Evolutionary conservation across 2,329 filamentous ascomycete genomes (phyloP).

Genomic region (Fusarium sp.): DNA sequence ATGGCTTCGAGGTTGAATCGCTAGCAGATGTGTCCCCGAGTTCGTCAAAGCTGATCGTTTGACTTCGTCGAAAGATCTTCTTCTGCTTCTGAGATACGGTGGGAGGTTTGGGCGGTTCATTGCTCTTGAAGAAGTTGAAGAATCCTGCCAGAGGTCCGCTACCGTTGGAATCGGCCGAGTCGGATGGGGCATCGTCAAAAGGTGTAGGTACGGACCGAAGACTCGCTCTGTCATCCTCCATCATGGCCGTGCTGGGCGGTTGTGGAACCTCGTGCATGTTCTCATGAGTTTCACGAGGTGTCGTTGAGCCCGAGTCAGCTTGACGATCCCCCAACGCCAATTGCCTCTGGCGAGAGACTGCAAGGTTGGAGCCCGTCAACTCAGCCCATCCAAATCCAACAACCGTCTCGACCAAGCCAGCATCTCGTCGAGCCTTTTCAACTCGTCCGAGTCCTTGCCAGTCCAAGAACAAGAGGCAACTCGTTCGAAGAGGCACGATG

Average conservation of each 20-base stretch:
- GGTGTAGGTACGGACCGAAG: slow-evolving; percentile 59
- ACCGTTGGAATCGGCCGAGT: slow-evolving; percentile 49
- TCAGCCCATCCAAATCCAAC: slow-evolving; percentile 97
- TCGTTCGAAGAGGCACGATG: slow-evolving; percentile 94
- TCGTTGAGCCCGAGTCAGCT: slow-evolving; percentile 50
- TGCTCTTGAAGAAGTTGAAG: slow-evolving; percentile 79
- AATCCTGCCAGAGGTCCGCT: slow-evolving; percentile 70
- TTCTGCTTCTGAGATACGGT: slow-evolving; percentile 69
- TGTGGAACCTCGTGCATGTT: slow-evolving; percentile 74
- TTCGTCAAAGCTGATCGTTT: slow-evolving; percentile 67
- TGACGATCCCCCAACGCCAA: slow-evolving; percentile 51
- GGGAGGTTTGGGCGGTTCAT: slow-evolving; percentile 62
- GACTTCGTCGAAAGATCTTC: slow-evolving; percentile 81
- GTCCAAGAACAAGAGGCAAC: slow-evolving; percentile 94
- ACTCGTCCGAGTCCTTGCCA: slow-evolving; percentile 95
- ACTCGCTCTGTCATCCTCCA: slow-evolving; percentile 74
- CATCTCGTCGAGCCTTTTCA: slow-evolving; percentile 92
- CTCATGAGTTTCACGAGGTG: slow-evolving; percentile 47
- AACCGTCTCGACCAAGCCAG: slow-evolving; percentile 90
- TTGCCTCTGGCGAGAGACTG: slow-evolving; percentile 57
- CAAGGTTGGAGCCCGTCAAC: slow-evolving; percentile 78
- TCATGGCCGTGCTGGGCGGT: slow-evolving; percentile 72
- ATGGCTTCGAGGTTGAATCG: slow-evolving; percentile 30
- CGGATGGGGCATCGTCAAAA: slow-evolving; percentile 42
- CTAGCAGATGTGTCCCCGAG: slow-evolving; percentile 3